Conservation (phyloP, 2,329 filamentous ascomycete species). For the Pseudogymnoascus sp. region DNA sequence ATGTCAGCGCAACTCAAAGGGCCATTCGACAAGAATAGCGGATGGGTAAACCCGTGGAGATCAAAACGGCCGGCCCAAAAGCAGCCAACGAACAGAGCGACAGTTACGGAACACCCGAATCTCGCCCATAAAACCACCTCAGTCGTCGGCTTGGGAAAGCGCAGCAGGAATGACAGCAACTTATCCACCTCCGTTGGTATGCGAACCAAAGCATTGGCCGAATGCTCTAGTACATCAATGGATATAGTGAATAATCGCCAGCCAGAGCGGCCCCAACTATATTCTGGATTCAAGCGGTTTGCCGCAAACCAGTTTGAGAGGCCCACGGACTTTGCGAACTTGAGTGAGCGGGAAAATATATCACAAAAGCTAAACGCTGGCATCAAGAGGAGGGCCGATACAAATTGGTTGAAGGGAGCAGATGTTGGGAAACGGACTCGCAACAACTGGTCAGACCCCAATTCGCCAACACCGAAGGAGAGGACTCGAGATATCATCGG, state of each 20-base stretch:
- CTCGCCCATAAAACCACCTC: not conserved
- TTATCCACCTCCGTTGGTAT: not conserved
- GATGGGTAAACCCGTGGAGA: slow-evolving; percentile 49
- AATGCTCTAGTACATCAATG: not conserved
- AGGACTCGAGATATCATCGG: not conserved
- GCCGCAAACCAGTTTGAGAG: not conserved
- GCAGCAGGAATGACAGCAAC: not conserved
- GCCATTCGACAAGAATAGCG: slow-evolving; percentile 47
- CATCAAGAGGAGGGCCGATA: slow-evolving; percentile 13
- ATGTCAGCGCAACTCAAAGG: slow-evolving; percentile 55
- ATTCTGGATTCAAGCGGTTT: not conserved
- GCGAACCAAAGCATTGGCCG: not conserved
- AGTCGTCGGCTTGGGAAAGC: not conserved
- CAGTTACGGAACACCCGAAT: not conserved
- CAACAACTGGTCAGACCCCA: slow-evolving; percentile 21
- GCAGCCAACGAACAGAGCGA: not conserved
- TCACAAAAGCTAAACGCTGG: not conserved
- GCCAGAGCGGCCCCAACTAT: not conserved
- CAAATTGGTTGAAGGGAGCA: slow-evolving; percentile 26
- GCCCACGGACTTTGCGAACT: not conserved
- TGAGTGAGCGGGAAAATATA: not conserved
- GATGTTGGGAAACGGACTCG: slow-evolving; percentile 25
- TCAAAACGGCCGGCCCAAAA: slow-evolving; percentile 20
- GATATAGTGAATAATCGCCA: slow-evolving; percentile 2
- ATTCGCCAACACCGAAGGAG: slow-evolving; percentile 24